Conservation (phyloP, 331 rosid species). For the Saraca asoca region DNA sequence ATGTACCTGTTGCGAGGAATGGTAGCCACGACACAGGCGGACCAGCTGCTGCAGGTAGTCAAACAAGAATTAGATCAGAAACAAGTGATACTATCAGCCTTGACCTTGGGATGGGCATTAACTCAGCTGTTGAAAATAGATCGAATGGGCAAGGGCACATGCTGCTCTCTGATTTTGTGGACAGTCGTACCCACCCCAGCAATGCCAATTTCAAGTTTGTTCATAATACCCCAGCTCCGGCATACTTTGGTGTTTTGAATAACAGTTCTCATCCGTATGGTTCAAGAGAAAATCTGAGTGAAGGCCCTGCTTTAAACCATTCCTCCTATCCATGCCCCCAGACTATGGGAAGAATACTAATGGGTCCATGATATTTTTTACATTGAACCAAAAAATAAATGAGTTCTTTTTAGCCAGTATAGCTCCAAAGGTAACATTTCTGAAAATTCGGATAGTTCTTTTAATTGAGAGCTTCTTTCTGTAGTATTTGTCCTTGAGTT, state of each 20-base stretch:
- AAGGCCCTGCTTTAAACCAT: conserved; percentile 59
- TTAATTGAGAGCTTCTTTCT: conserved; percentile 47
- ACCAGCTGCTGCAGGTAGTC: conserved; percentile 39
- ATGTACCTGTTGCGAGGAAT: conserved; percentile 78
- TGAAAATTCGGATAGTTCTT: conserved; percentile 39
- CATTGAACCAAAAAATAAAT: conserved; percentile 14
- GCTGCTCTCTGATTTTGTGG: conserved; percentile 47
- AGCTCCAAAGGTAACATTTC: conserved; percentile 40
- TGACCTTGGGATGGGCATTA: conserved; percentile 93
- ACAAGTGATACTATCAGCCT: conserved; percentile 83
- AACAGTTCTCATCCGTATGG: conserved; percentile 60
- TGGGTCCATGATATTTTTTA: conserved; percentile 67
- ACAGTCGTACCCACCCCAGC: conserved; percentile 48
- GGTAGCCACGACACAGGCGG: conserved; percentile 83
- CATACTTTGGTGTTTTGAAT: conserved; percentile 61
- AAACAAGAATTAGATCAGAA: conserved; percentile 61
- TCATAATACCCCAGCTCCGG: conserved; percentile 51
- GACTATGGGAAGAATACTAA: conserved; percentile 76
- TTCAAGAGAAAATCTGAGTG: conserved; percentile 68
- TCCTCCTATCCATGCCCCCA: conserved; percentile 73
- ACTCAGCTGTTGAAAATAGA: conserved; percentile 57
- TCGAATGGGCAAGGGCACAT: conserved; percentile 53
- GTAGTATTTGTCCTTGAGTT: conserved; percentile 43
- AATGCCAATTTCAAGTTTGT: conserved; percentile 60
- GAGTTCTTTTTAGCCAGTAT: conserved; percentile 41